Evolutionary conservation across 2,329 filamentous ascomycete species (phyloP).

Genomic region (Colletotrichum acutatum): DNA sequence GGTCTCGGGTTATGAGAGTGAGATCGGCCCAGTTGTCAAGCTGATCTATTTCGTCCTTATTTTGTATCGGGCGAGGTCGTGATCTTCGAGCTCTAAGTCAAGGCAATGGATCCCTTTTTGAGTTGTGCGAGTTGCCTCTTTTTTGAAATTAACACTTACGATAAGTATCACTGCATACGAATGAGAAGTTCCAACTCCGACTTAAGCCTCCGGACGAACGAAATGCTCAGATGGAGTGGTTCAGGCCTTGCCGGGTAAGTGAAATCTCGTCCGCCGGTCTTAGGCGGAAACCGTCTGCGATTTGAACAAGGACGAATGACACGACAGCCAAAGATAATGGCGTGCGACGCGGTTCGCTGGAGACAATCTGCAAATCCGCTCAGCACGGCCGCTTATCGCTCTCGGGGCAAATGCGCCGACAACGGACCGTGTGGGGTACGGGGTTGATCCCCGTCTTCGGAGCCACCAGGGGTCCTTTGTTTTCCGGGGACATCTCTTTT

Average conservation of each 20-base stretch:
- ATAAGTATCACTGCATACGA: background rate
- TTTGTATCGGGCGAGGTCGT: background rate
- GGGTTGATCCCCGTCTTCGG: conserved; percentile 17
- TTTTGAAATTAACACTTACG: background rate
- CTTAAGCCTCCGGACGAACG: too few species aligned
- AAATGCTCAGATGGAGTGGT: background rate
- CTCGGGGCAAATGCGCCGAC: conserved; percentile 17
- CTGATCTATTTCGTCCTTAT: too few species aligned
- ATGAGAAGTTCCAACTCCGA: background rate
- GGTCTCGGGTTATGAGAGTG: background rate
- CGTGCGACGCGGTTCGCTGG: conserved; percentile 20
- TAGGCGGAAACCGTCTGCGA: conserved; percentile 7
- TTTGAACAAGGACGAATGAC: background rate
- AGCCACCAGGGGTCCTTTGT: background rate
- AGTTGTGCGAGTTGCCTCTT: too few species aligned
- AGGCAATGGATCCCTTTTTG: background rate
- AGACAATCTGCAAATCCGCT: too few species aligned
- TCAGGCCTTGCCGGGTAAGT: background rate
- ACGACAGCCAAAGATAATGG: conserved; percentile 22
- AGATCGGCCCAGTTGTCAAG: too few species aligned
- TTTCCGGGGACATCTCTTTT: background rate
- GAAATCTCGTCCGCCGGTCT: conserved; percentile 5
- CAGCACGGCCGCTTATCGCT: conserved; percentile 18
- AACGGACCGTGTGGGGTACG: conserved; percentile 21
- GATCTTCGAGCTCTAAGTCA: background rate